These are phyloP conservation scores for Lasiosphaeris hirsuta DNA, from an alignment of 495 filamentous ascomycete species.

Conservation along the genomic window DNA sequence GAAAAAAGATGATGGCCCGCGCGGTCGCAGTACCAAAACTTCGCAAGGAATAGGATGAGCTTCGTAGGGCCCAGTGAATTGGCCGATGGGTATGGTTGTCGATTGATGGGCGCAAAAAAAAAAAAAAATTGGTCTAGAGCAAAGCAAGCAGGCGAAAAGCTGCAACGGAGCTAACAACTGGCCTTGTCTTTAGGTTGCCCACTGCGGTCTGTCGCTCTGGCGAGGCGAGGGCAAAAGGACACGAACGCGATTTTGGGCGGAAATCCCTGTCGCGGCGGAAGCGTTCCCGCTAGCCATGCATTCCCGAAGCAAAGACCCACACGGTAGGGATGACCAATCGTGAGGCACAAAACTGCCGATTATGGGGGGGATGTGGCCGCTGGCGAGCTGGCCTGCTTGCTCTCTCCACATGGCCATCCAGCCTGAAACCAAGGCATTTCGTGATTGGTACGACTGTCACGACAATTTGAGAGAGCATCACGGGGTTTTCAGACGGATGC, in stretches of 20 bases:
- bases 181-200: constrained; percentile 1
- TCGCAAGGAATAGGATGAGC: no score
- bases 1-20: no score
- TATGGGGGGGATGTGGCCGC: neutral
- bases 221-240: constrained; percentile 29
- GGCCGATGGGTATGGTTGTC: no score
- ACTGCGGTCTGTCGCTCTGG: constrained; percentile 2
- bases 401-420: constrained; percentile 2
- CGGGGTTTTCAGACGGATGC: no score
- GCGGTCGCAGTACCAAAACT: no score
- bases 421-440: constrained; percentile 12
- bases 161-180: neutral
- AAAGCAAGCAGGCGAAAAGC: no score
- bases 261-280: constrained; percentile 15
- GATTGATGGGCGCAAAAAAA: no score
- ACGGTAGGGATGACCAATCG: constrained; percentile 17
- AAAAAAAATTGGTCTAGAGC: no score
- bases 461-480: no score
- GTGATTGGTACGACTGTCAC: neutral
- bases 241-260: constrained; percentile 36
- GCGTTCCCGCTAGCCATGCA: constrained; percentile 15
- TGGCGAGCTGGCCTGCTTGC: neutral
- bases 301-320: constrained; percentile 1
- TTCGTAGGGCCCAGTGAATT: no score
- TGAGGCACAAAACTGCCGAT: neutral